phyloP scores from a whole-genome alignment of 306 rosid species.

The Luffa acutangula region DNA sequence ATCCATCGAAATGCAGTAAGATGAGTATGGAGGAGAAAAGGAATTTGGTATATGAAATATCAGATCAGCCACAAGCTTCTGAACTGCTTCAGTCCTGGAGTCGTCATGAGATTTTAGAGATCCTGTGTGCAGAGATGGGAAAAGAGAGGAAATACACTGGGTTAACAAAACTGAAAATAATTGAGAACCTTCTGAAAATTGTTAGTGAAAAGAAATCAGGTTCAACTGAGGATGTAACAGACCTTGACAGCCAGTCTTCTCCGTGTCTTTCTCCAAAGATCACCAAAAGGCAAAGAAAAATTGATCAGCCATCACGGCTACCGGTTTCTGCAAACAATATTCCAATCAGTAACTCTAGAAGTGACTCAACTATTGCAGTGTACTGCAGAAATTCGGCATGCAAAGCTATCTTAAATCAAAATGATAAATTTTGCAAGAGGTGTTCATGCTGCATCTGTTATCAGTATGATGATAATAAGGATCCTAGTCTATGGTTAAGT shows the following conservation, averaged over 20 bases:
- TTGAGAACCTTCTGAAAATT: slow-evolving; percentile 84
- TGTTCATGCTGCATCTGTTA: slow-evolving; percentile 91
- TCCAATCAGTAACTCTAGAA: slow-evolving; percentile 29
- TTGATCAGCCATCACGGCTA: slow-evolving; percentile 62
- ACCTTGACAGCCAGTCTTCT: slow-evolving; percentile 38
- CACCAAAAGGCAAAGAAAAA: slow-evolving; percentile 82
- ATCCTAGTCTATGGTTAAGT: slow-evolving; percentile 92
- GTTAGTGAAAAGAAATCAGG: slow-evolving; percentile 82
- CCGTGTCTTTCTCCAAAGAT: slow-evolving; percentile 49
- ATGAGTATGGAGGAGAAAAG: slow-evolving; percentile 84
- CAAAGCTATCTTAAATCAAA: slow-evolving; percentile 56
- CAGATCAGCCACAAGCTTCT: slow-evolving; percentile 69
- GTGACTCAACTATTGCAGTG: slow-evolving; percentile 20
- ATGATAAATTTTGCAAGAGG: slow-evolving; percentile 74
- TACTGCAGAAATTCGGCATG: slow-evolving; percentile 94
- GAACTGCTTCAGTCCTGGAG: slow-evolving; percentile 91
- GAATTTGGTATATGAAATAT: slow-evolving; percentile 74
- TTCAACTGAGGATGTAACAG: slow-evolving; percentile 27
- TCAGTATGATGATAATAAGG: slow-evolving; percentile 91
- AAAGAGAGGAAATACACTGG: slow-evolving; percentile 99
- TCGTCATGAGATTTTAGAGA: slow-evolving; percentile 89
- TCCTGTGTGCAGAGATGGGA: slow-evolving; percentile 96
- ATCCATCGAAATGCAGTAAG: slow-evolving; percentile 48
- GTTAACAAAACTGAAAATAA: slow-evolving; percentile 81
- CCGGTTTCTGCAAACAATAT: slow-evolving; percentile 31